Evolutionary conservation across 129 eudicot genomes (phyloP).

Genomic region (Smallanthus sonchifolius): DNA sequence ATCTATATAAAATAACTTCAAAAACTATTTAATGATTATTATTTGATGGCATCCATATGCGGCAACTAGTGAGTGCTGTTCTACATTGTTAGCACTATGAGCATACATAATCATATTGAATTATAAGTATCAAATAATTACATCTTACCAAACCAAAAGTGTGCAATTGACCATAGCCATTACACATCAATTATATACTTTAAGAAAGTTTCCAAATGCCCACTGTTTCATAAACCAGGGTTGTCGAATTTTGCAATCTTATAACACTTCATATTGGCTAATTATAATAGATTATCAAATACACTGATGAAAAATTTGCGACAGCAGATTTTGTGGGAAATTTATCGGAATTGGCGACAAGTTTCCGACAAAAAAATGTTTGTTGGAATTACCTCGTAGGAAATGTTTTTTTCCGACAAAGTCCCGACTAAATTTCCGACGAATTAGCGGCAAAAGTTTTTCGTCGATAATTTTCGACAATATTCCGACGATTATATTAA

Average conservation of each 20-base stretch:
- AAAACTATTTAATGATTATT: no score
- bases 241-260: neutral
- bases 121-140: neutral
- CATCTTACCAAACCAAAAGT: neutral
- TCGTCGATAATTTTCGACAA: no score
- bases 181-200: neutral
- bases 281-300: neutral
- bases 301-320: neutral
- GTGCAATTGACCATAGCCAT: neutral
- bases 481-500: no score
- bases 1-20: no score
- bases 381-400: no score
- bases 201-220: constrained; percentile 6
- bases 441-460: no score
- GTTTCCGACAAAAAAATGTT: no score
- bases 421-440: no score
- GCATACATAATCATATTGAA: constrained; percentile 14
- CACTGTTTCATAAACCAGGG: constrained; percentile 18
- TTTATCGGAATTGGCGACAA: no score
- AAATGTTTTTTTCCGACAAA: no score
- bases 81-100: constrained; percentile 22
- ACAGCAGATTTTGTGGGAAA: no score
- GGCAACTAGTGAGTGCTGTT: constrained; percentile 34
- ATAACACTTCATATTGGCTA: neutral
- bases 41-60: neutral